Base-by-base conservation (phyloP, 2,329 filamentous ascomycete species). In the Penicillium sp. region DNA sequence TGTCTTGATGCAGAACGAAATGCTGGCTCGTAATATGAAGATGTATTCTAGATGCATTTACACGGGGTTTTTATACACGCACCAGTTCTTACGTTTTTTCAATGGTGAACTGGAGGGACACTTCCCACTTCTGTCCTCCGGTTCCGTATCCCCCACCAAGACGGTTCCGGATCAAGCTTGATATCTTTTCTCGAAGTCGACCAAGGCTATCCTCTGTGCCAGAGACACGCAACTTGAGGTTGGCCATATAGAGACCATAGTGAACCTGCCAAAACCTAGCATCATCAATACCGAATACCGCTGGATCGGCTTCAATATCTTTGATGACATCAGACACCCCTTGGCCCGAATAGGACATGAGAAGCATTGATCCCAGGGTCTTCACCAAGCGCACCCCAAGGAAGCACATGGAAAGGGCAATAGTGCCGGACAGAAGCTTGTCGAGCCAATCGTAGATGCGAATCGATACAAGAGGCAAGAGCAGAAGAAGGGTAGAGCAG, bases 261-360 rank as follows among this genome's bases (percentile, higher is more conserved):
- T 99, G 94, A 13, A 96, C 94, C 76, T 99, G 94, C 94, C 94
- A 99, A 72, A 99, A 96, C 68, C 91, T 86, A 1, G 92, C 93
- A 66, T 96, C 92, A 52, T 96, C 90, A 43, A 99, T 85, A 1
- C 82, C 81, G 42, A 82, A 82, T 24, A 97, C 85, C 50, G 82
- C 81, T 1, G 88, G 85, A 64, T 96, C 91, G 1, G 85, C 81
- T 69, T 91, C 87, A 47, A 99, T 92, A 70, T 95, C 90, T 51
- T 84, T 83, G 64, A 96, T 79, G n/a, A 96, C 86, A 21, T 87
- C 85, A 3, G 84, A 80, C 1, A 94, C 85, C 4, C 83, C 79
- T 21, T 72, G 70, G 12, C 79, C 75, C 12, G 74, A 76, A 70
- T 95, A 96, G 3, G 88, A 93, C 93, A 99, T 96, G 53, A 99